Conservation (phyloP, 139 green algal species). For the Chlamydomonas schloesseri region DNA sequence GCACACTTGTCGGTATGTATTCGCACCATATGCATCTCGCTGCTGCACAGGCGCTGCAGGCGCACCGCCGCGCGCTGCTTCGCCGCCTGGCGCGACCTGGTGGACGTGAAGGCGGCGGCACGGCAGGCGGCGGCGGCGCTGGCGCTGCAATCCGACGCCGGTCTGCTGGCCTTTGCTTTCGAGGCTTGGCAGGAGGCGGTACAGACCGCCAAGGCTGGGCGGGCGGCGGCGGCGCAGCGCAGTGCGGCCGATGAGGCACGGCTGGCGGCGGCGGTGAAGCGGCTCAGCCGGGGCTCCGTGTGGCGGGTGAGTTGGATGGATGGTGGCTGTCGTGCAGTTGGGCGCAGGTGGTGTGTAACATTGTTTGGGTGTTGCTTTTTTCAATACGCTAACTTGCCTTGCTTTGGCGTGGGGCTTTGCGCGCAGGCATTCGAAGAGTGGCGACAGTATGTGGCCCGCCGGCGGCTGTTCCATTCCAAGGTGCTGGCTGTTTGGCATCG, state of each 20-base stretch:
- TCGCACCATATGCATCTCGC: not conserved
- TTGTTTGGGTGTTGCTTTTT: too few relatives aligned
- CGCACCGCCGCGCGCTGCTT: not conserved
- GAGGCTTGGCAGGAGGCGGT: not conserved
- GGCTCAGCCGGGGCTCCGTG: not conserved
- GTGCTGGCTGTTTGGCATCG: not conserved
- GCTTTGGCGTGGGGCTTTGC: too few relatives aligned
- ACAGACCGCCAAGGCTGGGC: too few relatives aligned
- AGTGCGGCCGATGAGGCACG: not conserved
- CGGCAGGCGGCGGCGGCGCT: not conserved
- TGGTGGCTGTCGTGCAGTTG: too few relatives aligned
- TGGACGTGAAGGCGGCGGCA: not conserved
- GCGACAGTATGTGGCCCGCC: not conserved
- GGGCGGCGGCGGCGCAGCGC: not conserved
- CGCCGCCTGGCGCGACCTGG: not conserved
- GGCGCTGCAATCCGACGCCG: not conserved
- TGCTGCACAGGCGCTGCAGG: not conserved
- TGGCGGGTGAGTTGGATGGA: slow-evolving; percentile 4
- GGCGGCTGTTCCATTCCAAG: not conserved
- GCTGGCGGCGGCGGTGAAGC: not conserved
- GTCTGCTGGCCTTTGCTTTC: not conserved
- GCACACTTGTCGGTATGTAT: too few relatives aligned
- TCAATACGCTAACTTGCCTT: too few relatives aligned
- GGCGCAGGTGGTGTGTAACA: too few relatives aligned
- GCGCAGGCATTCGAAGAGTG: not conserved